Percentiles rank a stretch among this genome's conserved stretches.
phyloP scores from a whole-genome alignment of 1,284 basidiomycete species.

The Leccinum pallidistipes region DNA sequence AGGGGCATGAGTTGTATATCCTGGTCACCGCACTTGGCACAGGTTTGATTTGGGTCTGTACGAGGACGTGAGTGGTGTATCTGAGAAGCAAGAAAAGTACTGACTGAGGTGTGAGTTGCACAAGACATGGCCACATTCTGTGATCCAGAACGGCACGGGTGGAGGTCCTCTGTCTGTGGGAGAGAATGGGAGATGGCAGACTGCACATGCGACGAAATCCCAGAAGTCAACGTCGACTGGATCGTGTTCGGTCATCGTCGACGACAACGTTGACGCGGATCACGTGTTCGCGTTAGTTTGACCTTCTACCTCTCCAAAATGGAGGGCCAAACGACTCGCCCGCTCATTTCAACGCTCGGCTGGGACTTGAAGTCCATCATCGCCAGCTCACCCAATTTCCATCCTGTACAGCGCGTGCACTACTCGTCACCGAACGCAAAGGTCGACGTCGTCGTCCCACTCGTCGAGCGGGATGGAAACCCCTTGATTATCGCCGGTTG shows the following conservation, averaged over 20 bases:
- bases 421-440: slow-evolving; percentile 27
- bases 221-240: slow-evolving; percentile 61
- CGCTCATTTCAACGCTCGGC: slow-evolving; percentile 44
- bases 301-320: background rate
- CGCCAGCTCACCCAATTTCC: slow-evolving; percentile 29
- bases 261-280: background rate
- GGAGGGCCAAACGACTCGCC: slow-evolving; percentile 12
- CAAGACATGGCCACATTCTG: slow-evolving; percentile 79
- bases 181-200: slow-evolving; percentile 64
- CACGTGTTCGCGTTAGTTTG: slow-evolving; percentile 17
- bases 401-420: slow-evolving; percentile 40
- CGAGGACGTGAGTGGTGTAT: background rate
- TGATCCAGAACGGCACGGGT: slow-evolving; percentile 76
- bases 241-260: slow-evolving; percentile 38
- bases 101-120: slow-evolving; percentile 81
- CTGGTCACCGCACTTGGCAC: slow-evolving; percentile 59
- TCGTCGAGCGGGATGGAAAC: slow-evolving; percentile 49
- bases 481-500: slow-evolving; percentile 65
- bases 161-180: slow-evolving; percentile 49
- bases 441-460: slow-evolving; percentile 37
- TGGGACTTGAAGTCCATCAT: slow-evolving; percentile 54
- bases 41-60: slow-evolving; percentile 68
- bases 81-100: slow-evolving; percentile 24
- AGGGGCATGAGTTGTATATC: slow-evolving; percentile 69
- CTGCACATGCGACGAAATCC: slow-evolving; percentile 71